Evolutionary conservation across 495 filamentous ascomycete species (phyloP).

Genomic region (Chaetomium fimeti): DNA sequence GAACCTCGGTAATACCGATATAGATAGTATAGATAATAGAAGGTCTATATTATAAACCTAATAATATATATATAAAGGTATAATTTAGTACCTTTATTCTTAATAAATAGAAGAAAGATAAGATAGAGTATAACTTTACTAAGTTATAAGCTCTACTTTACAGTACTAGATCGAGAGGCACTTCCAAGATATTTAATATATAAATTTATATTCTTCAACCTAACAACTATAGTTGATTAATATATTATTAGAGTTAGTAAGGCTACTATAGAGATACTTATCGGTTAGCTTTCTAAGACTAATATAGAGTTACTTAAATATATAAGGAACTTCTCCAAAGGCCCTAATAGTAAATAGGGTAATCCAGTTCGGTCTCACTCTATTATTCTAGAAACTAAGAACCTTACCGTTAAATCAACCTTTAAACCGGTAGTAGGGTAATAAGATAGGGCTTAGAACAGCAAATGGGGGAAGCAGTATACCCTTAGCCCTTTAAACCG

Average conservation of each 20-base stretch:
- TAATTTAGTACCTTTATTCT: conserved; percentile 57
- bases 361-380: conserved; percentile 7
- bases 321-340: neutral
- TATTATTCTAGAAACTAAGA: conserved; percentile 25
- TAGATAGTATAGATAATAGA: neutral
- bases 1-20: neutral
- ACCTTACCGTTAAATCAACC: conserved; percentile 21
- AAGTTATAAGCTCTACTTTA: conserved; percentile 53
- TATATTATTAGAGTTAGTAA: conserved; percentile 6
- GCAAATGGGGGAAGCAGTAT: neutral
- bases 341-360: too few relatives aligned
- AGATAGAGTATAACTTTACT: conserved; percentile 41
- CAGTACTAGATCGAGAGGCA: conserved; percentile 32
- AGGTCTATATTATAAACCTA: conserved; percentile 21
- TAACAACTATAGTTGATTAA: neutral
- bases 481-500: conserved; percentile 12
- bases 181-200: conserved; percentile 36
- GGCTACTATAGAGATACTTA: neutral
- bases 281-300: neutral
- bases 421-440: neutral
- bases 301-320: neutral
- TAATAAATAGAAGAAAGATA: conserved; percentile 42
- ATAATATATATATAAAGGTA: conserved; percentile 49
- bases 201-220: conserved; percentile 24
- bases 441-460: neutral